Conservation (phyloP, 176 grass and related monocot genomes). For the Zoysia pacifica region DNA sequence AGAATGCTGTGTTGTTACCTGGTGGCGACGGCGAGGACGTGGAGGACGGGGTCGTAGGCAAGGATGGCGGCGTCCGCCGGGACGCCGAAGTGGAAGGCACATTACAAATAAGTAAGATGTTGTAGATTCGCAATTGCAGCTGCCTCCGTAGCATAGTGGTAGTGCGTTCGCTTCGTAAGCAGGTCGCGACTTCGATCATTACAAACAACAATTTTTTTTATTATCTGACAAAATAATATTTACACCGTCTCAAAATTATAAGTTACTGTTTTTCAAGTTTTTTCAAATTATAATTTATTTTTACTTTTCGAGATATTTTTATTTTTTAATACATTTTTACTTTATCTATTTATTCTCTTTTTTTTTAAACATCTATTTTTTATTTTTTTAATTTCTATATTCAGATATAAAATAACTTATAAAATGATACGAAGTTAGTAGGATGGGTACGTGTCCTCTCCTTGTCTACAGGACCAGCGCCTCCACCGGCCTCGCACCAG, state of each 20-base stretch:
- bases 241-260: too few species aligned
- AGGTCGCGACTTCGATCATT: slow-evolving; percentile 84
- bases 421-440: too few species aligned
- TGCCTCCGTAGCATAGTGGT: slow-evolving; percentile 71
- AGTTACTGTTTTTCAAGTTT: too few species aligned
- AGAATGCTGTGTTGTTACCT: slow-evolving; percentile 38
- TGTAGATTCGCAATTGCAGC: accelerated
- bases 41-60: slow-evolving; percentile 68
- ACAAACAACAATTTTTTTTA: too few species aligned
- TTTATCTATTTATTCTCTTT: too few species aligned
- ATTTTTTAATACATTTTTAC: too few species aligned
- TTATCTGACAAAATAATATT: too few species aligned
- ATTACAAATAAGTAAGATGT: neutral
- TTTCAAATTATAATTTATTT: too few species aligned
- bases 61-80: slow-evolving; percentile 63
- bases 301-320: too few species aligned
- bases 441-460: neutral
- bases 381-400: neutral
- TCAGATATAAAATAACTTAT: too few species aligned
- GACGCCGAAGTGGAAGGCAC: slow-evolving; percentile 83
- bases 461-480: neutral
- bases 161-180: slow-evolving; percentile 94
- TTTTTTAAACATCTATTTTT: too few species aligned
- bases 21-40: slow-evolving; percentile 73
- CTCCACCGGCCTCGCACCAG: slow-evolving; percentile 27